Base-by-base conservation (phyloP, 73 alveolate genomes). In the Breviolum minutum region DNA sequence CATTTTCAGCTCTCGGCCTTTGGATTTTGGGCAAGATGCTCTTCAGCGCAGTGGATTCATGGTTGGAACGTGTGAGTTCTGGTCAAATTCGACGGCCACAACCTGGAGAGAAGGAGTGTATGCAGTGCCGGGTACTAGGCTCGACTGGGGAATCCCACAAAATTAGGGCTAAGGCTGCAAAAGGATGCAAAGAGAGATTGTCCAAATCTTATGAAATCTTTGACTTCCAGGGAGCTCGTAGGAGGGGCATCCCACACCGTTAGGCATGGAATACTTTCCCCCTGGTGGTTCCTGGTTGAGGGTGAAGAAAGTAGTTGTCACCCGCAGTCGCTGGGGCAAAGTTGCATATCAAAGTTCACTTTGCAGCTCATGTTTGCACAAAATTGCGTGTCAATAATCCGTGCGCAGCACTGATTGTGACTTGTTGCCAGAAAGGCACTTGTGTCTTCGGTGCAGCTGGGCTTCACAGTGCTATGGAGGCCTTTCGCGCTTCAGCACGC, bases 81-180 rank as follows among this genome's bases (percentile, higher is more conserved):
- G 94, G 94, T 7, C 94, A 63, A 29, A 86, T 86, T 63, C 94
- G 94, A 63, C 94, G 94, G 29, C 94, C 94, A 12, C 80, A 86
- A 14, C 94, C 94, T 26, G 94, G 94, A 63, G 94, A 86, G 94
- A 86, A 86, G 88, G 97, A 90, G 87, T 90, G 97, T 62, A 71
- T 90, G 97, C 97, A 90, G 97, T 90, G 97, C 87, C 60, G 97
- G 29, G 97, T 90, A 30, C 62, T 90, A 76, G 97, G 92, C 92
- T 5, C 54, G 5, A 40, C 54, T 40, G 3, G 54, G 54, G 54
- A 40, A 40, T 40, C 54, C 54, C 5, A 40, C 54, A 40, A 40
- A 40, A 40, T 3, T 40, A 40, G 54, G 54, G 54, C 54, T 3
- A 40, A 40, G 54, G 54, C 54, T 40, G 54, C 54, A 40, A 40